These are phyloP conservation scores for Phytophthora quininea DNA, from an alignment of 352 stramenopile genomes.

Conservation along the genomic window DNA sequence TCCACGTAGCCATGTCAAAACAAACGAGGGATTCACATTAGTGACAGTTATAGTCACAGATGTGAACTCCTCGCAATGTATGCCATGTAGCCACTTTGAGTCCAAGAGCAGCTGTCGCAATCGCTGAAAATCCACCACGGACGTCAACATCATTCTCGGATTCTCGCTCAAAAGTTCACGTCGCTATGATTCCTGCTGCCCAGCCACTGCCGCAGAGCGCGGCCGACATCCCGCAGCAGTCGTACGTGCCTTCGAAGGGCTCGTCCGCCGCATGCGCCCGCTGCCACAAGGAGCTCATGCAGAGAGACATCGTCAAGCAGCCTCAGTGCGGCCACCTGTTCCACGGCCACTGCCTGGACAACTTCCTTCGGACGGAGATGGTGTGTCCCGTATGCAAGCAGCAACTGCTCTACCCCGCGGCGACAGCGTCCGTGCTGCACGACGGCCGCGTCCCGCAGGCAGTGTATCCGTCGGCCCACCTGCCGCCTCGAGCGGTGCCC, in stretches of 20 bases:
- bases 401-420: conserved; percentile 66
- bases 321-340: conserved; percentile 67
- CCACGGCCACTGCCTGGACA: conserved; percentile 64
- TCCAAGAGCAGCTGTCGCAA: conserved; percentile 12
- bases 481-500: conserved; percentile 24
- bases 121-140: conserved; percentile 9
- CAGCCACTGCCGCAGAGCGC: conserved; percentile 34
- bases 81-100: background rate
- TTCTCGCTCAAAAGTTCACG: conserved; percentile 12
- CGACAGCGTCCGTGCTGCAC: conserved; percentile 20
- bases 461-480: conserved; percentile 24
- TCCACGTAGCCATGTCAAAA: background rate
- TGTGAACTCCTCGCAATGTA: background rate
- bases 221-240: conserved; percentile 33
- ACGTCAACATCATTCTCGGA: conserved; percentile 5
- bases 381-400: conserved; percentile 63
- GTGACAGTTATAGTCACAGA: background rate
- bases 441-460: conserved; percentile 9
- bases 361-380: conserved; percentile 48
- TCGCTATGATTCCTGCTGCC: conserved; percentile 31
- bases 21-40: too few species aligned
- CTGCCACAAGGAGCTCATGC: conserved; percentile 41
- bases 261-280: conserved; percentile 37
- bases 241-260: conserved; percentile 26
- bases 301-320: conserved; percentile 54